Evolutionary conservation across 306 rosid species (phyloP).

Genomic region (Prunus davidiana): DNA sequence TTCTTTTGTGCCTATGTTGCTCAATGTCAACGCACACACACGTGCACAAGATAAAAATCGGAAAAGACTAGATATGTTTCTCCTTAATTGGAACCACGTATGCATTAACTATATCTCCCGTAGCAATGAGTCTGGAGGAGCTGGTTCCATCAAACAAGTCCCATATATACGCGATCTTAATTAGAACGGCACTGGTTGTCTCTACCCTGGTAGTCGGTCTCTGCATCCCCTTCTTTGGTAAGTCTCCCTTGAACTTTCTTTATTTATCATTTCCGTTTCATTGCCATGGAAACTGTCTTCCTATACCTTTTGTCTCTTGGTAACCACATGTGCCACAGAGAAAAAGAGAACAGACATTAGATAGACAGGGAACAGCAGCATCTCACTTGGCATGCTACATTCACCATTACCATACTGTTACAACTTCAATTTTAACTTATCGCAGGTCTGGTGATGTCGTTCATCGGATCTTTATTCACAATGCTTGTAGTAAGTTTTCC

Average conservation of each 20-base stretch:
- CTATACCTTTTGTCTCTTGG: background rate
- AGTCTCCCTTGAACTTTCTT: constrained; percentile 27
- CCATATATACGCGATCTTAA: constrained; percentile 55
- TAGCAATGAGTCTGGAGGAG: constrained; percentile 97
- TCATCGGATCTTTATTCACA: constrained; percentile 90
- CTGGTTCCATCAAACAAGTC: constrained; percentile 80
- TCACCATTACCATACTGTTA: background rate
- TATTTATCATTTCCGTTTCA: background rate
- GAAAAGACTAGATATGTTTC: background rate
- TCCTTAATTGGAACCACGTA: constrained; percentile 72
- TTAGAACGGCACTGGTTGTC: constrained; percentile 78
- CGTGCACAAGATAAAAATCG: background rate
- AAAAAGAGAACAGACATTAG: no score
- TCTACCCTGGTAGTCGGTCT: constrained; percentile 85
- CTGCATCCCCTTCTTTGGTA: constrained; percentile 88
- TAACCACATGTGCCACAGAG: background rate
- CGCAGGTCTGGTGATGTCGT: constrained; percentile 82
- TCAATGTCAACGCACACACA: background rate
- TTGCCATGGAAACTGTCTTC: background rate
- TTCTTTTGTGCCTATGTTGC: background rate
- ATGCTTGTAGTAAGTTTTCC: constrained; percentile 87
- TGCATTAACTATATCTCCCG: constrained; percentile 96
- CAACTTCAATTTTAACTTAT: background rate
- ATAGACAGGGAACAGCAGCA: no score
- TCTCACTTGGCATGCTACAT: no score